Evolutionary conservation across 768 basidiomycete genomes (phyloP), one percentile per base, ranked within the genome.

Genomic region (Hypholoma sublateritium): DNA sequence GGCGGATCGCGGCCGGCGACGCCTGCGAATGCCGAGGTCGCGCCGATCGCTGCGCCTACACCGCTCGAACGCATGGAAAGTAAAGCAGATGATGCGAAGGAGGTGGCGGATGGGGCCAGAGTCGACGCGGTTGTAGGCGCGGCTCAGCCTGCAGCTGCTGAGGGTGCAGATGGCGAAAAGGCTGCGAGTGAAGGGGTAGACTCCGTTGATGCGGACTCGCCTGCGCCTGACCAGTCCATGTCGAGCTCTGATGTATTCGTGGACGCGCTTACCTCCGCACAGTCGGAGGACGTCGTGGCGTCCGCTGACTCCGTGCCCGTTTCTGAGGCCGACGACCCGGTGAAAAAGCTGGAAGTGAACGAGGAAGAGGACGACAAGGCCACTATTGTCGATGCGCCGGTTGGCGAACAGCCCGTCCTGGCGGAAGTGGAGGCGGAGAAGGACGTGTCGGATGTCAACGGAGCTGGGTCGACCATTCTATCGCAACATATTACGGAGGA

Each of bases 1-100:
- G 59, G 53, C 35, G 64, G 46, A 4, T 67, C 69, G 42, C 62
- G 69, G 39, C 67, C 74, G 41, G 63, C 55, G 9, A 72, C 74
- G 1, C 69, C 75, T 17, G 56, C 51, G 16, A 59, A 58, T 55
- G 55, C 43, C 9, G 47, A 59, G 32, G 41, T 54, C 25, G 46
- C 52, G 32, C 34, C 46, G 4, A 13, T 56, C 24, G 59, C 48
- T 36, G 57, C 55, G 3, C n/a, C 36, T 6, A 34, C 16, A 3
- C 1, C 21, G 36, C 16, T 19, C n/a, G 47, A 50, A 35, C 22
- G 7, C 46, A 22, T 12, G n/a, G 34, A 35, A 5, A 16, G 4
- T 9, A 24, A 21, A 21, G 17, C 17, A 3, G 46, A 47, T 11
- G 46, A 47, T 14, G 16, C 19, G 22, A 45, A 35, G 6, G 41